Conservation (phyloP, 371 early-diverging fungal species). For the Umbelopsis sp. region DNA sequence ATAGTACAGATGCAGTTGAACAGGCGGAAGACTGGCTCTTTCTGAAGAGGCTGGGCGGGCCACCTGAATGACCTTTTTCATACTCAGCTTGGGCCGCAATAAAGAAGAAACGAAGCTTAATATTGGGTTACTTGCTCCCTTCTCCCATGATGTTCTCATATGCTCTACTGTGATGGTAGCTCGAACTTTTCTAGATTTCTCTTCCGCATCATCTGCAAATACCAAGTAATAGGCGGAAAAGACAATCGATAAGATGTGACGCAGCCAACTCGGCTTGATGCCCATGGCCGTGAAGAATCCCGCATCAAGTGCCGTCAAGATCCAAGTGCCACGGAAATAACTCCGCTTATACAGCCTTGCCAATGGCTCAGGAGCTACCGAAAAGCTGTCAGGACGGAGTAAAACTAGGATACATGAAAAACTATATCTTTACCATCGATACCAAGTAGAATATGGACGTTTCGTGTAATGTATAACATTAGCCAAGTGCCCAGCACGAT, state of each 20-base stretch:
- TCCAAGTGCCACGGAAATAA: slow-evolving; percentile 93
- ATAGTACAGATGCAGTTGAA: slow-evolving; percentile 58
- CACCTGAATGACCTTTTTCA: slow-evolving; percentile 60
- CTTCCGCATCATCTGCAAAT: slow-evolving; percentile 85
- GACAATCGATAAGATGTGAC: slow-evolving; percentile 77
- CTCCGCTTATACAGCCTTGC: slow-evolving; percentile 83
- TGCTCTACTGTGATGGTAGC: slow-evolving; percentile 84
- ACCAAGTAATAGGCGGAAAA: slow-evolving; percentile 84
- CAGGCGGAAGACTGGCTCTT: slow-evolving; percentile 36
- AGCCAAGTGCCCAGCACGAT: slow-evolving; percentile 74
- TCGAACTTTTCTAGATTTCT: slow-evolving; percentile 82
- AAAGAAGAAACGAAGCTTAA: slow-evolving; percentile 58
- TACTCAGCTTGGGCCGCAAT: slow-evolving; percentile 55
- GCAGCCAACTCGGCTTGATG: slow-evolving; percentile 72
- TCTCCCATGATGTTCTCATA: slow-evolving; percentile 92
- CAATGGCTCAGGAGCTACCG: slow-evolving; percentile 71
- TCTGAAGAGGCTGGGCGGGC: slow-evolving; percentile 37
- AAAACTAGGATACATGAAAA: not conserved
- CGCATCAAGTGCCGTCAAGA: slow-evolving; percentile 91
- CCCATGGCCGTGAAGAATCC: slow-evolving; percentile 94
- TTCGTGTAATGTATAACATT: slow-evolving; percentile 61
- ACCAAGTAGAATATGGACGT: slow-evolving; percentile 58
- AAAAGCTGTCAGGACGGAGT: not conserved
- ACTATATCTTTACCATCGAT: slow-evolving; percentile 52
- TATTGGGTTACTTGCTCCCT: slow-evolving; percentile 68